A percentile compares a stretch with the other conserved stretches of the same genome.
These are phyloP conservation scores for Zea luxurians DNA, from an alignment of 176 grass and related monocot species.

Conservation along the genomic window DNA sequence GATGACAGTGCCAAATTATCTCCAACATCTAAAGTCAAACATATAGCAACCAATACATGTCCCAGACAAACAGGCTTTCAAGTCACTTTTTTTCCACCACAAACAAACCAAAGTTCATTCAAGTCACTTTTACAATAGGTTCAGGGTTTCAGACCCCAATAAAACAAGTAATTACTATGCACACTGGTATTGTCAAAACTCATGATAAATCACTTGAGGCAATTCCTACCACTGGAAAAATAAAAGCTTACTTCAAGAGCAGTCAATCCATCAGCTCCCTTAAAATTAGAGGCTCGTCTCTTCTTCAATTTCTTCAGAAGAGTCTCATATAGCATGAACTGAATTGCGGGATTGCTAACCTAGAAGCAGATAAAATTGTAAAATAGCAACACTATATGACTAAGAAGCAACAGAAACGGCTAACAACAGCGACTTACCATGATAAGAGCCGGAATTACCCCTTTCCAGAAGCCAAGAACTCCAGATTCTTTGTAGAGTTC, in stretches of 20 bases:
- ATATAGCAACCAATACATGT: background rate
- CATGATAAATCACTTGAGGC: slow-evolving; percentile 5
- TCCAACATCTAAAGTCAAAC: background rate
- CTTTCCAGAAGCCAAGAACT: slow-evolving; percentile 90
- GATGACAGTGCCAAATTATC: background rate
- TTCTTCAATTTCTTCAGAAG: slow-evolving; percentile 89
- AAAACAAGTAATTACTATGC: slow-evolving; percentile 3
- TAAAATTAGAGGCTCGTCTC: slow-evolving; percentile 64
- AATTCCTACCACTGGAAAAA: slow-evolving; percentile 14
- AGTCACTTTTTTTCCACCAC: background rate
- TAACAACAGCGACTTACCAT: slow-evolving; percentile 58
- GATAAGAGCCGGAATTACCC: slow-evolving; percentile 85
- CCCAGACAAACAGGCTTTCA: background rate
- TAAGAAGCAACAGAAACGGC: slow-evolving; percentile 16
- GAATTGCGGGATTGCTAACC: slow-evolving; percentile 96
- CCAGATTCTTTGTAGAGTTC: slow-evolving; percentile 93
- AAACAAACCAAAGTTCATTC: background rate
- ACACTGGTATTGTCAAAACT: background rate
- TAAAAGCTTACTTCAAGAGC: slow-evolving; percentile 71
- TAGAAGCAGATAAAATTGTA: slow-evolving; percentile 40
- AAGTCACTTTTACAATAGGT: slow-evolving; percentile 19
- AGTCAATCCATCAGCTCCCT: slow-evolving; percentile 82
- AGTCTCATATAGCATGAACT: slow-evolving; percentile 98
- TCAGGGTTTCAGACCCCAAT: background rate
- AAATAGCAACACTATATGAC: slow-evolving; percentile 21